phyloP scores from a whole-genome alignment of 805 yeast genomes.

The Dipodascus albidus region DNA sequence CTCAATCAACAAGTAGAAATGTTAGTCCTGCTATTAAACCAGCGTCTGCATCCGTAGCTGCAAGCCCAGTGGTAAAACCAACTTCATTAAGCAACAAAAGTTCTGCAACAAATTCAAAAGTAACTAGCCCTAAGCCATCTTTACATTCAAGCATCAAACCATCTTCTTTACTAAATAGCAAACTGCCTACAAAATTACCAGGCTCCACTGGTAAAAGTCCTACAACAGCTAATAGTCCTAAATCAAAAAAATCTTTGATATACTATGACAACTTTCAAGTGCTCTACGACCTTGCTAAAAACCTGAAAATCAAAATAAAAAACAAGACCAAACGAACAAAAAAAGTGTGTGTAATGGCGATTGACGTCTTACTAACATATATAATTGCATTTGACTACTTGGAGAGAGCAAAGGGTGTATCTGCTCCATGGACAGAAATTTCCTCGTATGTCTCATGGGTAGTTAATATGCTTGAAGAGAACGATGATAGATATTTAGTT shows the following conservation, averaged over 20 bases:
- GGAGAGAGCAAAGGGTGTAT: slow-evolving; percentile 22
- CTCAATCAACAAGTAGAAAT: neutral
- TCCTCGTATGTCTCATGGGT: slow-evolving; percentile 23
- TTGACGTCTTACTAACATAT: slow-evolving; percentile 31
- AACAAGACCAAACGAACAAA: slow-evolving; percentile 23
- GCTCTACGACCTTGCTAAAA: slow-evolving; percentile 28
- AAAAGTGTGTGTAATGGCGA: slow-evolving; percentile 24
- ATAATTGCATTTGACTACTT: slow-evolving; percentile 30
- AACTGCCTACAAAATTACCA: neutral
- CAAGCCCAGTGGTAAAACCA: neutral
- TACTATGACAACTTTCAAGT: neutral
- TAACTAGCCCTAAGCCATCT: neutral
- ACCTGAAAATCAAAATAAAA: slow-evolving; percentile 28
- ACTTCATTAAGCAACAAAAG: neutral
- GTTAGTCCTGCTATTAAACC: neutral
- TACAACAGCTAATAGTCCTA: neutral
- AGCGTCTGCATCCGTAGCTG: neutral
- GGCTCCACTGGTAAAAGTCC: neutral
- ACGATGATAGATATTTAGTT: slow-evolving; percentile 12
- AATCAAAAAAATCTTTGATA: neutral
- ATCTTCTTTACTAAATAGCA: neutral
- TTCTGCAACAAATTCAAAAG: neutral
- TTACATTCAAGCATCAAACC: neutral
- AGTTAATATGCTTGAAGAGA: slow-evolving; percentile 11
- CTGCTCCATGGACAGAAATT: slow-evolving; percentile 26